Base-by-base conservation (phyloP, 2,329 filamentous ascomycete genomes). In the Xylaria sp. region DNA sequence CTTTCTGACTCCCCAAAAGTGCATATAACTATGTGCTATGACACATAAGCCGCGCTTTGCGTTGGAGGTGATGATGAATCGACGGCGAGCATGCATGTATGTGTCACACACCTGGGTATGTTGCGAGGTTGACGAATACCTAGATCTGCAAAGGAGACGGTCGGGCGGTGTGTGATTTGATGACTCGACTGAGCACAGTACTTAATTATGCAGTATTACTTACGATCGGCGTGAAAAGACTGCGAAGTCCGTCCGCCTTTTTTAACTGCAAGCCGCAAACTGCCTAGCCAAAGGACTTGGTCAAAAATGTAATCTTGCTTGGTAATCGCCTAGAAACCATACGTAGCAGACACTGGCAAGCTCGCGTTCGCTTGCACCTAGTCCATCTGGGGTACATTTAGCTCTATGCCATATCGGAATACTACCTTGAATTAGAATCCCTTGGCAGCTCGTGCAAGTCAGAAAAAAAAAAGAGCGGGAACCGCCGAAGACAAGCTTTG, bases 41-140 rank as follows among this genome's bases (percentile, higher is more conserved):
- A 62, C 36, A 62, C 46, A 62, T 42, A 28, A 17, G 40, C 26
- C 26, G 40, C 23, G 56, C 31, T 59, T 44, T 26, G 38, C 31
- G 28, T 26, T 26, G 44, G n/a, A 49, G 36, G 46, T 59, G 46
- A 59, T 64, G 54, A 67, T 67, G 54, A 64, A 49, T 59, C 60
- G 42, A 59, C 36, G 20, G n/a, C 36, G 11, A 15, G 54, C 40
- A 60, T 64, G 56, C 65, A 64, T 33, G 51, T 36, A 56, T 57
- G 36, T 7, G 38, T 38, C 15, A 15, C 31, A 40, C 13, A 38
- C n/a, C 3, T 6, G 38, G 11, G 33, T 36, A 13, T 31, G 42
- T 49, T 59, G 11, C 4, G n/a, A 38, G 20, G n/a, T 33, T 20
- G 40, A 46, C 40, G 20, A 46, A 59, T 46, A 31, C 33, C 4